Evolutionary conservation across 495 filamentous ascomycete genomes (phyloP).

Genomic region (Tuber melanosporum): DNA sequence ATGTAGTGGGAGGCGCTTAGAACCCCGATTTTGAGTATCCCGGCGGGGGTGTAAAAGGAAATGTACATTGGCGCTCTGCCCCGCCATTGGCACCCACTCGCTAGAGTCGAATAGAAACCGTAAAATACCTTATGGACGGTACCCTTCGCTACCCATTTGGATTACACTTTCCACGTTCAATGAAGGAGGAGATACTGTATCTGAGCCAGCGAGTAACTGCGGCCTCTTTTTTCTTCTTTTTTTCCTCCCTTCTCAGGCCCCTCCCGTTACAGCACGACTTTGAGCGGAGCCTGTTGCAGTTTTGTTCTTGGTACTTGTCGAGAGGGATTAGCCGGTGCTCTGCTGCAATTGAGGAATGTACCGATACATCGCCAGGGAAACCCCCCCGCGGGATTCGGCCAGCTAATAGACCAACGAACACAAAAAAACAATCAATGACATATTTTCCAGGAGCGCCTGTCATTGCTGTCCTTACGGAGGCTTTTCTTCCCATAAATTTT

Average conservation of each 20-base stretch:
- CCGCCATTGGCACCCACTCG: neutral
- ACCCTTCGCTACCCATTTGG: slow-evolving; percentile 19
- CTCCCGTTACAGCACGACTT: slow-evolving; percentile 22
- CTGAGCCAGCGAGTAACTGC: neutral
- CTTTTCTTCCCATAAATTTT: neutral
- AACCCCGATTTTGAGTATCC: slow-evolving; percentile 33
- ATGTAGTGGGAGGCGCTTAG: slow-evolving; percentile 31
- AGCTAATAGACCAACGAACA: slow-evolving; percentile 13
- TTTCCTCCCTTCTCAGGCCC: slow-evolving; percentile 12
- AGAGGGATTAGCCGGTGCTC: slow-evolving; percentile 35
- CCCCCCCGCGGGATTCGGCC: slow-evolving; percentile 18
- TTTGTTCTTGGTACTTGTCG: slow-evolving; percentile 32
- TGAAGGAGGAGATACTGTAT: slow-evolving; percentile 8
- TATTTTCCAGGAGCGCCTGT: slow-evolving; percentile 3
- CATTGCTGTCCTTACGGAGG: slow-evolving; percentile 1
- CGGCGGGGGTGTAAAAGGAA: slow-evolving; percentile 29
- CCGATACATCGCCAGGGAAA: slow-evolving; percentile 16
- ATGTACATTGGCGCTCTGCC: slow-evolving; percentile 1
- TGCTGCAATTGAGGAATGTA: slow-evolving; percentile 24
- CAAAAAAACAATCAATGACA: slow-evolving; percentile 1
- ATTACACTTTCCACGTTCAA: slow-evolving; percentile 23
- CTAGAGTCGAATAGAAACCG: neutral
- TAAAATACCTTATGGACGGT: slow-evolving; percentile 8
- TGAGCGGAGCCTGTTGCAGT: slow-evolving; percentile 5
- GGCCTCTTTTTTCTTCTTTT: slow-evolving; percentile 18